A percentile compares a stretch with the other conserved stretches of the same genome.
phyloP scores from a whole-genome alignment of 2,329 filamentous ascomycete genomes.

The Scedosporium dehoogii region DNA sequence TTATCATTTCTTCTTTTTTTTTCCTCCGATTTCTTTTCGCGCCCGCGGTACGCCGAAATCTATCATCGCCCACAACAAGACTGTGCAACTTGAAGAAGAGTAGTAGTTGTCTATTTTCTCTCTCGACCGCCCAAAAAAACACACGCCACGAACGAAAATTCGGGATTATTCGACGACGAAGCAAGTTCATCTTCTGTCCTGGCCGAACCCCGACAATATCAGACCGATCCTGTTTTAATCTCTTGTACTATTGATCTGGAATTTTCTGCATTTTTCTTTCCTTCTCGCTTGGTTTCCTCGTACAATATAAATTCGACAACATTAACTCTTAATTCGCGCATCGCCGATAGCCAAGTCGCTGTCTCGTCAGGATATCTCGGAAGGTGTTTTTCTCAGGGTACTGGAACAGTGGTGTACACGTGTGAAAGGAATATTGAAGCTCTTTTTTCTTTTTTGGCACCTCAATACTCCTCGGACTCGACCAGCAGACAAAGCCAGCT shows the following conservation, averaged over 20 bases:
- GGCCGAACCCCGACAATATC: conserved; percentile 2
- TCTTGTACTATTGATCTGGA: conserved; percentile 4
- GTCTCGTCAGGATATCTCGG: background rate
- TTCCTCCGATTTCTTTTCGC: background rate
- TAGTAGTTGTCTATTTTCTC: background rate
- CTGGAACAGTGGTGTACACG: background rate
- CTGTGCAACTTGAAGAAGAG: background rate
- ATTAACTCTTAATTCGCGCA: conserved; percentile 6
- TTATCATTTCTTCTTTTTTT: conserved; percentile 9
- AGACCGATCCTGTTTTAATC: conserved; percentile 1
- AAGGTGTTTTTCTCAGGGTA: background rate
- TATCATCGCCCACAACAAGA: background rate
- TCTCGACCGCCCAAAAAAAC: background rate
- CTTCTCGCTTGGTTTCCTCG: conserved; percentile 18
- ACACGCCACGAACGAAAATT: background rate
- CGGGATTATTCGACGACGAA: conserved; percentile 5
- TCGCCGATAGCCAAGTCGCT: background rate
- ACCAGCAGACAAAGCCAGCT: background rate
- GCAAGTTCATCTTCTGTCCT: conserved; percentile 7
- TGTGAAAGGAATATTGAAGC: background rate
- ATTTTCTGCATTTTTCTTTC: conserved; percentile 18
- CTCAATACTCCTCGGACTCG: background rate
- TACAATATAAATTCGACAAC: conserved; percentile 2
- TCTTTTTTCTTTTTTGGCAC: background rate
- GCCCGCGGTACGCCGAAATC: background rate